Conservation (phyloP, 139 green algal genomes). For the Chlamydomonas incerta region DNA sequence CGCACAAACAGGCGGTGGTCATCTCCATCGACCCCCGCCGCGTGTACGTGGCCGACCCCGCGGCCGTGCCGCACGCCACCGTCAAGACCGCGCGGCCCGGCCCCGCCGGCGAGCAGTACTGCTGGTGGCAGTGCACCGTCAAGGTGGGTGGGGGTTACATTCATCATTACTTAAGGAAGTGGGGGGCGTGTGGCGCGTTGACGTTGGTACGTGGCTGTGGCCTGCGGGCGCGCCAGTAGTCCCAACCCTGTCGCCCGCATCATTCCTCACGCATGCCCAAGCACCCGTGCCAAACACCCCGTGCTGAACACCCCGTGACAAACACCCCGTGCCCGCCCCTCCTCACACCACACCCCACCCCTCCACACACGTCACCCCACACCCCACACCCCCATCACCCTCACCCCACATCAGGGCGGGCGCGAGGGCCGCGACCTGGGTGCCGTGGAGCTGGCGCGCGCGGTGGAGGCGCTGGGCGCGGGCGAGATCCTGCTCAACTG, state of each 20-base stretch:
- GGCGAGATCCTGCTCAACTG: constrained; percentile 99
- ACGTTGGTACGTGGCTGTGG: no score
- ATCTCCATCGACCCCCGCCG: constrained; percentile 94
- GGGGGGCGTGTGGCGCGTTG: no score
- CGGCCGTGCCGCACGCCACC: constrained; percentile 39
- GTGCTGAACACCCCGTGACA: no score
- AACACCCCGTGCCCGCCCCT: no score
- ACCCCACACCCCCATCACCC: no score
- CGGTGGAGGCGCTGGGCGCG: constrained; percentile 93
- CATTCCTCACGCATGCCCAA: no score
- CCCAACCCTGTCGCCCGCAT: no score
- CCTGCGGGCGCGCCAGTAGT: no score
- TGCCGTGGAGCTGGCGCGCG: constrained; percentile 91
- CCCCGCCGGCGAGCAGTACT: constrained; percentile 94
- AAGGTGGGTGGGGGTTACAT: constrained; percentile 61
- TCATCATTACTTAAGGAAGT: no score
- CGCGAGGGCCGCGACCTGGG: constrained; percentile 93
- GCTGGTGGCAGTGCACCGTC: constrained; percentile 98
- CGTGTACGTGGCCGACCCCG: constrained; percentile 86
- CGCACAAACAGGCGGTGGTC: constrained; percentile 77
- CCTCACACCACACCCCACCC: neutral
- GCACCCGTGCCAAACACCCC: no score
- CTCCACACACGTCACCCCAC: neutral
- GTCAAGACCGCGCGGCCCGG: constrained; percentile 68
- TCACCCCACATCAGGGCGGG: constrained; percentile 68